Conservation (phyloP, 139 green algal species). For the Closterium sp. region DNA sequence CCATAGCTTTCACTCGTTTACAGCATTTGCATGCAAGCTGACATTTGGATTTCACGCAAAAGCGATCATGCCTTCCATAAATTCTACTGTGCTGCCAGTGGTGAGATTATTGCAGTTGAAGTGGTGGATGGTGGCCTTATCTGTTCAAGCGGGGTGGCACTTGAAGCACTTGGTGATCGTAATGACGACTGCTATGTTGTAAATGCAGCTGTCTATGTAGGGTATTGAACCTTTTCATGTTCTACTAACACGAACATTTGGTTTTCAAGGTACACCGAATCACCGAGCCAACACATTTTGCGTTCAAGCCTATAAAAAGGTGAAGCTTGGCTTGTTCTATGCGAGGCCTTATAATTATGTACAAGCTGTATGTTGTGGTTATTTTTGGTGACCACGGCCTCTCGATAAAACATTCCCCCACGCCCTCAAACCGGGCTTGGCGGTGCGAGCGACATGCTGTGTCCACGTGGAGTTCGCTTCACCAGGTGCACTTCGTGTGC, state of each 20-base stretch:
- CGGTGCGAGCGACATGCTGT: neutral
- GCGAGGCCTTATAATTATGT: too few relatives aligned
- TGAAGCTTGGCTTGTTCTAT: too few relatives aligned
- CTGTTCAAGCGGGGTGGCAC: conserved; percentile 33
- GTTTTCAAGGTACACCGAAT: too few relatives aligned
- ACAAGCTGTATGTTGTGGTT: neutral
- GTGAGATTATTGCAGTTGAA: conserved; percentile 35
- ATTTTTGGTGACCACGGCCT: neutral
- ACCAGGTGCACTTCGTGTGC: neutral
- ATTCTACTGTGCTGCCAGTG: conserved; percentile 28
- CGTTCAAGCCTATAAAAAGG: too few relatives aligned
- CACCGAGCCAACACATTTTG: too few relatives aligned
- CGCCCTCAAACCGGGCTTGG: neutral
- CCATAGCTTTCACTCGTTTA: too few relatives aligned
- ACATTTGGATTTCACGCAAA: too few relatives aligned
- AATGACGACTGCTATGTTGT: conserved; percentile 52
- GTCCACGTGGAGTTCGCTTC: neutral
- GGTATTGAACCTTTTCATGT: conserved; percentile 16
- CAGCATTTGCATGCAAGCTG: too few relatives aligned
- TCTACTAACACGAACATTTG: too few relatives aligned
- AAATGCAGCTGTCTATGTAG: conserved; percentile 47
- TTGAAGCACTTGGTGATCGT: conserved; percentile 45
- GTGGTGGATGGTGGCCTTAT: conserved; percentile 46
- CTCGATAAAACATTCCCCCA: neutral
- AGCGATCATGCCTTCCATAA: too few relatives aligned